Evolutionary conservation across 148 eudicot genomes (phyloP), one percentile per base, ranked within the genome.

Genomic region (Fagopyrum esculentum): DNA sequence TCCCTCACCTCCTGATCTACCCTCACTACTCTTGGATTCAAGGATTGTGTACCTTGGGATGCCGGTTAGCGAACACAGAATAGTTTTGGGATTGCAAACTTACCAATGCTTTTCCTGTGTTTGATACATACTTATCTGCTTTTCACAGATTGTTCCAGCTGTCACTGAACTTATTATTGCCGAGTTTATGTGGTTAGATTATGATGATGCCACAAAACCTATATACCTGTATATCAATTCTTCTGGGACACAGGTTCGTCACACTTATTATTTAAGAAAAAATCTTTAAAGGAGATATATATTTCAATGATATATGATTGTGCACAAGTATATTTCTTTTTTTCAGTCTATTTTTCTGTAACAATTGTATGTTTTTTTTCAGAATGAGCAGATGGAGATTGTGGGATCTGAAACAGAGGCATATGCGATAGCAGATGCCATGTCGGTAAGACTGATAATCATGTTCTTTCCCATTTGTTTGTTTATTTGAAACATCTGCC

Each of bases 111-210:
- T 40, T 40, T 66, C 17, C 13, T 9, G 6, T 47, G 54, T 73
- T 73, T 80, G 30, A 69, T 74, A 19, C 54, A 74, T 77, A 59
- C 7, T 4, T 69, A 22, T 72, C 45, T 46, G 71, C 69, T 82
- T 82, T 74, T 78, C 81, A 73, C 90, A 94, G 98, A 88, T 94
- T 82, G 91, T 88, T 66, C 90, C 91, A 48, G 90, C 88, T 50
- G 96, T 91, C 26, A 85, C 97, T 71, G 90, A 91, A 89, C 98
- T 91, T 80, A 77, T 94, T 82, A 83, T 90, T 78, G 90, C 97
- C 77, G 90, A 94, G 78, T 88, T 94, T 70, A 83, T 90, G 91
- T 91, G 91, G 93, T 81, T 94, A 86, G 93, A 91, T 77, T 85
- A 85, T 77, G 93, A 91, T 76, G 77, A 80, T 73, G 81, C 82